Evolutionary conservation across 2,329 filamentous ascomycete species (phyloP).

Genomic region (Hymenoscyphus albidus): DNA sequence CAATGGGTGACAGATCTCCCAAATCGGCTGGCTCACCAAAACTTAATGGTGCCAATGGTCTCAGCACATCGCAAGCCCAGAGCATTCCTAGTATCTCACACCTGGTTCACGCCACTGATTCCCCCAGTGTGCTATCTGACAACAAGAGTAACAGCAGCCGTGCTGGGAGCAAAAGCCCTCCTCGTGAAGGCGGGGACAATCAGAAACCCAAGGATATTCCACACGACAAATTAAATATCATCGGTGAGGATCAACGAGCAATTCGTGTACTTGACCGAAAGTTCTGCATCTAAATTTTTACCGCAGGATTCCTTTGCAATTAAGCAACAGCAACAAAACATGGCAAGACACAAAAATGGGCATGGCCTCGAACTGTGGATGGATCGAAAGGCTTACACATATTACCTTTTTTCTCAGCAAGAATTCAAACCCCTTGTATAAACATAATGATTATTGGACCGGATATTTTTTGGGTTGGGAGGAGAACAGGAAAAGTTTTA

Average conservation of each 20-base stretch:
- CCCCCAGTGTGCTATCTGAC: constrained; percentile 29
- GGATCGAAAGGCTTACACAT: not conserved
- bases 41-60: constrained; percentile 12
- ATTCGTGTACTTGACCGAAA: constrained; percentile 62
- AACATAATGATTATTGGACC: not conserved
- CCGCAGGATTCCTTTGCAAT: constrained; percentile 10
- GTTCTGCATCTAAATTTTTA: constrained; percentile 38
- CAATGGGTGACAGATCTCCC: constrained; percentile 19
- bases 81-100: constrained; percentile 34
- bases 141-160: constrained; percentile 32
- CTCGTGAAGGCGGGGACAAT: constrained; percentile 11
- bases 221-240: constrained; percentile 48
- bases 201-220: constrained; percentile 51
- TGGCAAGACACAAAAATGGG: not conserved
- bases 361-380: not conserved
- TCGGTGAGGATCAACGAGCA: constrained; percentile 61
- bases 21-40: constrained; percentile 20
- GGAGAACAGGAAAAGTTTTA: not conserved
- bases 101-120: constrained; percentile 32
- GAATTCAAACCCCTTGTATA: not conserved
- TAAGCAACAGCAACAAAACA: not conserved
- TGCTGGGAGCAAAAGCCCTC: constrained; percentile 28
- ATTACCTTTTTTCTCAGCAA: not conserved
- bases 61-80: constrained; percentile 28
- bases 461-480: not conserved